Base-by-base conservation (phyloP, 2,329 filamentous ascomycete species). In the Venturia aucupariae region DNA sequence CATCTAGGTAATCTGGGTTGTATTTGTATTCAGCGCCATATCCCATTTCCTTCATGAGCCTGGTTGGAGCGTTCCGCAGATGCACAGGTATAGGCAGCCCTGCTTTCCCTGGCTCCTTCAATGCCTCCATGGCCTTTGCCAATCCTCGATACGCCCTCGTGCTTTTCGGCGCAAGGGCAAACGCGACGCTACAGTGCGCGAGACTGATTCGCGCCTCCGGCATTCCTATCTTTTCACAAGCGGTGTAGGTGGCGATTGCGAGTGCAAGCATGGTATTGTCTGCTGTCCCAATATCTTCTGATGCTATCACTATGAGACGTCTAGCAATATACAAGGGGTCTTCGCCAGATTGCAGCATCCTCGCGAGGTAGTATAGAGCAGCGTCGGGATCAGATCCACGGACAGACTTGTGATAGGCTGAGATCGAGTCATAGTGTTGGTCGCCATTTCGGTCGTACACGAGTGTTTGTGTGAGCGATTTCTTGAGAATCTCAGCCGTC, bases 361-460 rank as follows among this genome's bases (percentile, higher is more conserved):
- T 88, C 0, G 90, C 90, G 1, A 99, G 85, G 74, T 97, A 99
- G 78, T 97, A 99, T 1, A 99, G 82, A 0, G 93, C 84, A 0
- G 93, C 94, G 74, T 97, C 90, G 0, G 93, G 76, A 71, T 97
- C 88, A 64, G 86, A 89, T 48, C 94, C 94, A 57, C 94, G 89
- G 11, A 97, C 87, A 2, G 92, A 92, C 72, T 99, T 99, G 82
- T 97, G 94, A 70, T 97, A 94, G 38, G 94, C 94, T 0, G 90
- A 96, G 71, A 99, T 97, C 63, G 90, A 94, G 73, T 99, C 93
- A 78, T 97, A 99, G 77, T 97, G 94, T 74, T 96, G 91, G 75
- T 99, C 94, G 62, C 94, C 93, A 0, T 90, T 90, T 64, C 94
- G 86, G 75, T 99, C 94, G 76, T 97, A 97, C 17, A 97, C 92